Percentiles rank a stretch among this genome's conserved stretches.
Conservation (phyloP, 225 moss, liverwort and hornwort genomes). For the Pseudoscleropodium purum region DNA sequence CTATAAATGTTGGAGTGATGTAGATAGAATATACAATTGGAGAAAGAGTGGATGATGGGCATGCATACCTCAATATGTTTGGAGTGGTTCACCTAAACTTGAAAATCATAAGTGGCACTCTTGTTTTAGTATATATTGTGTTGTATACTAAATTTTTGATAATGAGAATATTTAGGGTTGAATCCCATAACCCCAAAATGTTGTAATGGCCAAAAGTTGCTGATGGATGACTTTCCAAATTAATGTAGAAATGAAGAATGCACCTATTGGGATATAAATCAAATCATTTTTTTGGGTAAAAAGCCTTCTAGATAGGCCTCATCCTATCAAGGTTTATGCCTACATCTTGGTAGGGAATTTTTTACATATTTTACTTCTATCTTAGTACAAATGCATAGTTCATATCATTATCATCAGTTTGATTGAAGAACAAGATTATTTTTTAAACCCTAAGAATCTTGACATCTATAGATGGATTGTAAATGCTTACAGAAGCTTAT, state of each 20-base stretch:
- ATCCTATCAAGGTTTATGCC: no score
- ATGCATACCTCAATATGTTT: background rate
- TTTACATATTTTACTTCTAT: background rate
- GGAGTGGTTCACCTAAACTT: background rate
- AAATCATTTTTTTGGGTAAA: background rate
- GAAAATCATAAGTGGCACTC: background rate
- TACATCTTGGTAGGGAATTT: background rate
- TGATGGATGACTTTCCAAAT: background rate
- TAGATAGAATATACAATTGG: background rate
- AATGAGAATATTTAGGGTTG: background rate
- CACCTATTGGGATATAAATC: no score
- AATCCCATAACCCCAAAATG: background rate
- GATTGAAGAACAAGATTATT: no score
- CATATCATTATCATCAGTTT: no score
- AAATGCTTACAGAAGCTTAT: background rate
- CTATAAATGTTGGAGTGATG: no score
- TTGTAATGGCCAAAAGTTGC: background rate
- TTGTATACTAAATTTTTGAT: background rate
- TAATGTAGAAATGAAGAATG: no score
- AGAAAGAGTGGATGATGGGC: background rate
- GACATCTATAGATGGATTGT: background rate
- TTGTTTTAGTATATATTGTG: rapidly evolving
- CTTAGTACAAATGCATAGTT: background rate
- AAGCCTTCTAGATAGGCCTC: no score
- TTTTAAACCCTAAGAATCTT: no score